phyloP scores from a whole-genome alignment of 768 basidiomycete genomes.

The Lactifluus subvellereus region DNA sequence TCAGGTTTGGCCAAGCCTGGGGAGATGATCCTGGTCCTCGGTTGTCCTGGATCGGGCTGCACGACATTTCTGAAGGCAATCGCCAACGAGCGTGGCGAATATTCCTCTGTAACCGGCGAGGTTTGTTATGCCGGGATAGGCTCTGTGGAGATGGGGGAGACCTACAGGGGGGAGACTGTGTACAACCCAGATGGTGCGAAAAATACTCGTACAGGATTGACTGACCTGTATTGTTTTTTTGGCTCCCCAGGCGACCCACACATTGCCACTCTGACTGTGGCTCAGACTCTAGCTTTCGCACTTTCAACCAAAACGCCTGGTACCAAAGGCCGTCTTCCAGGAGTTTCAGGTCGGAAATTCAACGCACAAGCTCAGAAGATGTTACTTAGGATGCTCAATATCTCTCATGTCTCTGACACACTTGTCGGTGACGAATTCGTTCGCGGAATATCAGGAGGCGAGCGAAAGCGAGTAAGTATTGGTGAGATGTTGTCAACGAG shows the following conservation, averaged over 20 bases:
- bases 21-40: slow-evolving; percentile 30
- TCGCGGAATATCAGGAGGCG: slow-evolving; percentile 74
- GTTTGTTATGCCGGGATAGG: slow-evolving; percentile 81
- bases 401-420: slow-evolving; percentile 70
- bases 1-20: slow-evolving; percentile 21
- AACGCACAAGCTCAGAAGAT: slow-evolving; percentile 51
- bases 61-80: slow-evolving; percentile 82
- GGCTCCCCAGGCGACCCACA: slow-evolving; percentile 63
- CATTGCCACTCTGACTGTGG: slow-evolving; percentile 75
- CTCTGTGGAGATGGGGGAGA: slow-evolving; percentile 66
- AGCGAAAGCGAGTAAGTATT: slow-evolving; percentile 76
- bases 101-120: slow-evolving; percentile 56
- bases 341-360: slow-evolving; percentile 55
- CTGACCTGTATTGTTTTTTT: slow-evolving; percentile 27
- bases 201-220: not conserved
- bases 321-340: slow-evolving; percentile 64
- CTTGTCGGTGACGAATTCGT: slow-evolving; percentile 86
- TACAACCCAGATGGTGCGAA: slow-evolving; percentile 66
- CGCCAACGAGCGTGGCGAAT: slow-evolving; percentile 68
- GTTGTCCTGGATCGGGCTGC: slow-evolving; percentile 81
- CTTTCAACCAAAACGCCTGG: slow-evolving; percentile 72
- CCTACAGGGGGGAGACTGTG: slow-evolving; percentile 73
- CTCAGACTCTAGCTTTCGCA: slow-evolving; percentile 67
- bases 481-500: slow-evolving; percentile 84
- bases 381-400: slow-evolving; percentile 74